Evolutionary conservation across 345 rosid species (phyloP), one percentile per base, ranked within the genome.

Genomic region (Aquilaria malaccensis): DNA sequence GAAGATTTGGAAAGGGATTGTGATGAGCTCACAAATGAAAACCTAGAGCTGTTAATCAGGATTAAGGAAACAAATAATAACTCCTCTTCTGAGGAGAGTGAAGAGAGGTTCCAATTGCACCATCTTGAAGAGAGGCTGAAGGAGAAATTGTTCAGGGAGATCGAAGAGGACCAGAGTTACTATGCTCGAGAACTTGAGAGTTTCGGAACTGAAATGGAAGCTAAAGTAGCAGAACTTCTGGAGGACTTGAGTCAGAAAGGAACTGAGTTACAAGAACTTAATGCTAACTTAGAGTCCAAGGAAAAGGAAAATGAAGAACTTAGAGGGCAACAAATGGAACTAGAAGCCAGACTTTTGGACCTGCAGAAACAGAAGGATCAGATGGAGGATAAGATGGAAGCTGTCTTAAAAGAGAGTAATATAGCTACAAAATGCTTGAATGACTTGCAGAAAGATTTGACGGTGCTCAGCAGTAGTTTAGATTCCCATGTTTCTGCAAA

Each of bases 21-120:
- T 65, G 70, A 72, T 54, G 89, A 84, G 78, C 77, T 81, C 56
- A 81, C 89, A n/a, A 83, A 81, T 10, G 89, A 84, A 70, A 84
- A 84, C 57, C 78, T 84, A 48, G 73, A 72, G 56, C 76, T 84
- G 37, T 70, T 84, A 33, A 37, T 74, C 66, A 70, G 68, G 76
- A 70, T 81, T 0, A 77, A 81, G 74, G 80, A 72, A 55, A 65
- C 57, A 33, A 76, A 58, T 54, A 56, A 58, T 22, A 43, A 29
- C 56, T 46, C 15, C 37, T 41, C n/a, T 33, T 15, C 67, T 29
- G 64, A 75, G 22, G 58, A 7, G 32, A 63, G 65, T 30, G 63
- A 62, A 51, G 41, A 54, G 2, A 73, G 61, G 66, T 62, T 61
- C 11, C 32, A 63, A 64, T 50, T 52, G 57, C 55, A 58, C 30